Evolutionary conservation across 2,329 filamentous ascomycete genomes (phyloP).

Genomic region (Aureobasidium sp.): DNA sequence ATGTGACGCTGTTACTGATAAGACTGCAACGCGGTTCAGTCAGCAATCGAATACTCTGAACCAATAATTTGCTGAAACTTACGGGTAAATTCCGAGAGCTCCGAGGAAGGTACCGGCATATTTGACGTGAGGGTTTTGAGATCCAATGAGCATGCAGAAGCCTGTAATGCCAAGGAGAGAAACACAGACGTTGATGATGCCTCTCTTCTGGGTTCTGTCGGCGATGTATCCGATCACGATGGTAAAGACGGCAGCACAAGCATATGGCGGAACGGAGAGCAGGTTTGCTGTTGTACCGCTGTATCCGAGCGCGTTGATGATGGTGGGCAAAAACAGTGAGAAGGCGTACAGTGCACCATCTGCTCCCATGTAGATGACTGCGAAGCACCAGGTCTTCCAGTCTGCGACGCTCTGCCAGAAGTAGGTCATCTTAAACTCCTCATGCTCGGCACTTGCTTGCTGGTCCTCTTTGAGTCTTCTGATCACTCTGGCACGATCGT

Average conservation of each 20-base stretch:
- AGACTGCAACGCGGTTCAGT: conserved; percentile 30
- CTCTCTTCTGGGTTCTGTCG: conserved; percentile 65
- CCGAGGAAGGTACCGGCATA: conserved; percentile 81
- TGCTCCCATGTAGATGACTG: conserved; percentile 68
- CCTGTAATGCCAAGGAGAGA: conserved; percentile 67
- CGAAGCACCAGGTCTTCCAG: conserved; percentile 75
- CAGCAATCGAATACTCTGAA: neutral
- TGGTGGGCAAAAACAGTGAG: conserved; percentile 71
- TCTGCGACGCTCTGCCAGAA: conserved; percentile 67
- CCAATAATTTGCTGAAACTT: neutral
- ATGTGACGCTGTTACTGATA: conserved; percentile 80
- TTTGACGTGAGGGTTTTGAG: conserved; percentile 57
- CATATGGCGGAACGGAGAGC: conserved; percentile 70
- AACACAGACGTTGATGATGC: conserved; percentile 69
- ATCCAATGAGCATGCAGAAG: conserved; percentile 71
- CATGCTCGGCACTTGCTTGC: conserved; percentile 60
- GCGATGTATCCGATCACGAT: conserved; percentile 66
- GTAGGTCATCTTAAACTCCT: conserved; percentile 62
- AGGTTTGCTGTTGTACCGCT: conserved; percentile 59
- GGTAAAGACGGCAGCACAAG: conserved; percentile 61
- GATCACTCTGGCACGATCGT: conserved; percentile 66
- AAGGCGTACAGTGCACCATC: conserved; percentile 69
- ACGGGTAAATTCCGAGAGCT: conserved; percentile 79
- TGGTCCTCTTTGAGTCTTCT: conserved; percentile 62
- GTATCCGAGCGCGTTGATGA: conserved; percentile 58